These are phyloP conservation scores for Yamadazyma takamatsuzukensis DNA, from an alignment of 805 yeast species.

Conservation along the genomic window DNA sequence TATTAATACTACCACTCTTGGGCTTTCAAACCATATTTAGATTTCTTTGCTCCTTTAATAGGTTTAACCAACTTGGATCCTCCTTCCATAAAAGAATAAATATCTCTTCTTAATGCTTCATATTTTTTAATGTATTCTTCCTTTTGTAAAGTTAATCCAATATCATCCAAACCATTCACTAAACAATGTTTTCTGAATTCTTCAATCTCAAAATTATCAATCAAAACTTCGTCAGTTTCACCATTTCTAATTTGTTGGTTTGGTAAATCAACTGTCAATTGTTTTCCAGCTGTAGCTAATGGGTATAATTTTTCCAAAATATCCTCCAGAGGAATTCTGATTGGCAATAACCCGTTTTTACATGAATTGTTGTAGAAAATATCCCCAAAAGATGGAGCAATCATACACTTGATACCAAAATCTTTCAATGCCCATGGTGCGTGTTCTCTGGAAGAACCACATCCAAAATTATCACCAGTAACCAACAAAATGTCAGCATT, in stretches of 20 bases:
- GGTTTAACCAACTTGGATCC: slow-evolving; percentile 71
- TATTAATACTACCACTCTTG: slow-evolving; percentile 74
- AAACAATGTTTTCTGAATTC: slow-evolving; percentile 92
- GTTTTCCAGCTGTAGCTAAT: slow-evolving; percentile 67
- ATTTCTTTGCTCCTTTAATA: slow-evolving; percentile 63
- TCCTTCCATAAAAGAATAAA: slow-evolving; percentile 90
- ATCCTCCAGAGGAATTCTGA: slow-evolving; percentile 77
- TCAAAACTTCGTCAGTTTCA: slow-evolving; percentile 56
- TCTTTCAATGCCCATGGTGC: slow-evolving; percentile 99
- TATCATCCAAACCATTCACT: slow-evolving; percentile 93
- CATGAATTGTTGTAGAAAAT: slow-evolving; percentile 96
- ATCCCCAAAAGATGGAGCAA: slow-evolving; percentile 98
- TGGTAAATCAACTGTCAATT: slow-evolving; percentile 79
- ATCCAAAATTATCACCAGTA: slow-evolving; percentile 96
- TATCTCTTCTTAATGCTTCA: slow-evolving; percentile 72
- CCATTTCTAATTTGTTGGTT: slow-evolving; percentile 77
- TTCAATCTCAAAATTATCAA: slow-evolving; percentile 84
- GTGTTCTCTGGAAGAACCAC: slow-evolving; percentile 99
- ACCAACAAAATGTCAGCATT: slow-evolving; percentile 80
- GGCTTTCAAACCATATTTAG: slow-evolving; percentile 60
- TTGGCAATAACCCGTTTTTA: slow-evolving; percentile 93
- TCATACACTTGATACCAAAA: slow-evolving; percentile 92
- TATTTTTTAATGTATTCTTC: slow-evolving; percentile 70
- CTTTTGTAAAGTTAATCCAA: slow-evolving; percentile 90
- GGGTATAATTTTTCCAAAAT: slow-evolving; percentile 75